Percentiles rank a stretch among this genome's conserved stretches.
These are phyloP conservation scores for Rhodofomes roseus DNA, from an alignment of 1,284 basidiomycete genomes.

Conservation along the genomic window DNA sequence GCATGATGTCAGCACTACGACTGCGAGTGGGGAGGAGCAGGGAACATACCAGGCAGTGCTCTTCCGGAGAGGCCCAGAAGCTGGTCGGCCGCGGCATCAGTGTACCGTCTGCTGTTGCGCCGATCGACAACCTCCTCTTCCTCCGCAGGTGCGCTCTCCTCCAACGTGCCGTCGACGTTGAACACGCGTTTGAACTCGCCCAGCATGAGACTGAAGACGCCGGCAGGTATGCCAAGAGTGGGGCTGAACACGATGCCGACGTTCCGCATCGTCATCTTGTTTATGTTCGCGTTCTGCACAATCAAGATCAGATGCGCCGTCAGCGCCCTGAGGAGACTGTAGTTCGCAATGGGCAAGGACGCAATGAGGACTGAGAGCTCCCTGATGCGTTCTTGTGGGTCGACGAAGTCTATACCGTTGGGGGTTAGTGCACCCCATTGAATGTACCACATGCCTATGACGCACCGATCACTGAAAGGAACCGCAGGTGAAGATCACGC, in stretches of 20 bases:
- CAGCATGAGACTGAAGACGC: conserved; percentile 90
- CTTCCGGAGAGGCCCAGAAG: conserved; percentile 72
- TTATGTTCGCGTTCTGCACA: conserved; percentile 83
- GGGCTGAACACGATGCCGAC: conserved; percentile 98
- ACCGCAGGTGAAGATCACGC: conserved; percentile 84
- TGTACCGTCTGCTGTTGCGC: conserved; percentile 77
- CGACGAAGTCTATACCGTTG: conserved; percentile 67
- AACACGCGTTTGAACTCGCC: conserved; percentile 89
- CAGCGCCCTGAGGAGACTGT: conserved; percentile 88
- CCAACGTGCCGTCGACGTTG: conserved; percentile 54
- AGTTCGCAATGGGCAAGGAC: conserved; percentile 88
- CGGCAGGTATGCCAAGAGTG: conserved; percentile 91
- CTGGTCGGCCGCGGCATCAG: conserved; percentile 74
- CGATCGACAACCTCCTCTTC: conserved; percentile 37
- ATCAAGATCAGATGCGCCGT: conserved; percentile 96
- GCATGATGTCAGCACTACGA: conserved; percentile 17
- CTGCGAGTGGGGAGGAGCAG: conserved; percentile 8
- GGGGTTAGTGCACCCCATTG: conserved; percentile 5
- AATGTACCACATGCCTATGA: conserved; percentile 18
- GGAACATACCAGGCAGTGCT: conserved; percentile 51
- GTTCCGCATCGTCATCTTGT: conserved; percentile 99
- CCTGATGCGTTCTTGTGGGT: conserved; percentile 82
- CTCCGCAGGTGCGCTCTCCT: conserved; percentile 24
- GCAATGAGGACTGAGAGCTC: conserved; percentile 87
- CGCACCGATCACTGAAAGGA: conserved; percentile 89